Conservation (phyloP, 495 filamentous ascomycete species). For the Niebla homalea region DNA sequence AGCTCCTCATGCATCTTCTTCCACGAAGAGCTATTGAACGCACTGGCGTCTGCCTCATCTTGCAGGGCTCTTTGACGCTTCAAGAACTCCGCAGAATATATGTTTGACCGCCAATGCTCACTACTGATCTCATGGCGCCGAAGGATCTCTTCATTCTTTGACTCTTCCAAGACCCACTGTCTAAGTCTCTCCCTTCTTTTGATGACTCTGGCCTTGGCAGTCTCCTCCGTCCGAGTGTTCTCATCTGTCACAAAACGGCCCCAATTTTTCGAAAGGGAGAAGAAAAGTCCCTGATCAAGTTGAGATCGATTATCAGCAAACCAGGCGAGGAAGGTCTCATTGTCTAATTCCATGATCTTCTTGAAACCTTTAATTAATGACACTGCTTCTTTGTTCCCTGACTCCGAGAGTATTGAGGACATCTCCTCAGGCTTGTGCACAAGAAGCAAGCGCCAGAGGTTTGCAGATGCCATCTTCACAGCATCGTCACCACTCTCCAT, state of each 20-base stretch:
- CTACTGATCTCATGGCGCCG: conserved; percentile 71
- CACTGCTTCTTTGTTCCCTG: conserved; percentile 47
- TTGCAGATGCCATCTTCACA: conserved; percentile 65
- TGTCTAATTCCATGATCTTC: conserved; percentile 74
- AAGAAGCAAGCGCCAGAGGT: conserved; percentile 78
- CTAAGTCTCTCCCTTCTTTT: conserved; percentile 73
- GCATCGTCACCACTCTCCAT: conserved; percentile 48
- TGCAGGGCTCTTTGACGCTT: conserved; percentile 79
- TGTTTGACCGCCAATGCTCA: conserved; percentile 84
- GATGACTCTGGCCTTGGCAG: conserved; percentile 47
- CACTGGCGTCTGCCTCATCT: conserved; percentile 79
- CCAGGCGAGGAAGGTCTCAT: conserved; percentile 75
- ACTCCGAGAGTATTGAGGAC: conserved; percentile 49
- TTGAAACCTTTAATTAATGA: conserved; percentile 62
- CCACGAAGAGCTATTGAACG: conserved; percentile 59
- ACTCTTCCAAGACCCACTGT: conserved; percentile 57
- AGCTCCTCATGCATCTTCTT: conserved; percentile 61
- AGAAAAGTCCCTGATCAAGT: conserved; percentile 70
- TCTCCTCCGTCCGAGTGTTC: conserved; percentile 62
- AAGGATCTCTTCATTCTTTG: conserved; percentile 53
- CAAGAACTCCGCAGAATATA: conserved; percentile 79
- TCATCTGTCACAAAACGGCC: conserved; percentile 69
- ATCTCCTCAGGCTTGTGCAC: conserved; percentile 89
- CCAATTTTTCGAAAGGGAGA: conserved; percentile 66
- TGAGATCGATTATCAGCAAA: conserved; percentile 70